Base-by-base conservation (phyloP, 2,329 filamentous ascomycete genomes). In the Drechslera avenae region DNA sequence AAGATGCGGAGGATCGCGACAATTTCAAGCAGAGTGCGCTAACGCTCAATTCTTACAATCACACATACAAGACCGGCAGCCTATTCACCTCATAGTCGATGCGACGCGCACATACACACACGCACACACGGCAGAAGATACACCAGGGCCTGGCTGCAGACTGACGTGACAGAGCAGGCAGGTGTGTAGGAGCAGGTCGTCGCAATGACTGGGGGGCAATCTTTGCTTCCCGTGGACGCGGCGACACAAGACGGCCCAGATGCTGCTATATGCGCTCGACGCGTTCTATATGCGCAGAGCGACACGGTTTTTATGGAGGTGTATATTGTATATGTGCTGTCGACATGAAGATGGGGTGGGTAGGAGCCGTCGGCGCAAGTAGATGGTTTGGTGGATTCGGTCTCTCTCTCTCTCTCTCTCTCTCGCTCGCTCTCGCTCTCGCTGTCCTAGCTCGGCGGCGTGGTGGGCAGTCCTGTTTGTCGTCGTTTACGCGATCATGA, bases 31-130 rank as follows among this genome's bases (percentile, higher is more conserved):
- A 50, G 48, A 56, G 51, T 46, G 58, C 54, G 52, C 54, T 57
- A 46, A 52, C 44, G 57, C 50, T 46, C 39, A 35, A 57, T 56
- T 55, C 55, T 46, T 57, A 44, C 52, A 44, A 54, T 52, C 39
- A 52, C 51, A 52, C 56, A 57, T 47, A 54, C 60, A 63, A 60
- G 59, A 59, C 48, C 60, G 64, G 63, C 52, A 47, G 62, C 65
- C 57, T 36, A 50, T 51, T 57, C 57, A 59, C 64, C 53, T 59
- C 57, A 60, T 55, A 52, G 50, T 57, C 53, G 54, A 52, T 43
- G 50, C 48, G 53, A 52, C 44, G 49, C 45, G 35, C 51, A 53
- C n/a, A n/a, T n/a, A n/a, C n/a, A n/a, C n/a, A n/a, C n/a, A 52
- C 44, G 49, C 45, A 30, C 51, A 53, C 47, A 49, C 41, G 42